Evolutionary conservation across 78 protist species (phyloP), one percentile per base, ranked within the genome.

Genomic region (Creolimax fragrantissima): DNA sequence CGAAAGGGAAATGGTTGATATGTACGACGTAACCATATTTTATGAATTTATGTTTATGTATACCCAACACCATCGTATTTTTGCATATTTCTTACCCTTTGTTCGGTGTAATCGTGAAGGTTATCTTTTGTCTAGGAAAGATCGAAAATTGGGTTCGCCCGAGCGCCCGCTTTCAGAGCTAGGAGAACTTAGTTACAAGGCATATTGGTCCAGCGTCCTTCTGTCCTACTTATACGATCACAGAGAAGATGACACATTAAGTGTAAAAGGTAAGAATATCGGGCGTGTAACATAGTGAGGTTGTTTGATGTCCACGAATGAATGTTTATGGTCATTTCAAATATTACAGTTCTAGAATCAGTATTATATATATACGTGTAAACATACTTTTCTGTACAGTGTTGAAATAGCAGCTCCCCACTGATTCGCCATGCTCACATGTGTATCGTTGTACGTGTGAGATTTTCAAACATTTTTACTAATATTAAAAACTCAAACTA

Each of bases 161-260:
- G 99, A 99, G 92, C 94, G 95, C 41, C 99, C 99, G 0, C 95
- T 99, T 17, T 97, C 99, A 2, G 99, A 99, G 67, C 94, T 99
- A 2, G 99, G 99, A 32, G 74, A 92, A 6, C 89, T 98, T 3
- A 41, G 95, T 35, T 98, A 96, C 32, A 5, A 24, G 42, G 35
- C 86, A 5, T 83, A 83, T 24, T 83, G 86, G 86, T 24, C 42
- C 86, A 83, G 42, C 6, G 86, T 83, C 17, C 5, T 83, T 5
- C 35, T 83, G 86, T 6, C 42, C 86, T 83, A 83, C 7, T 11
- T 83, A 41, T 6, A 6, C 37, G 86, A 83, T 83, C 7, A 83
- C 5, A 36, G 42, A 32, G 42, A 83, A 24, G 35, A 36, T 83
- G 5, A 11, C 86, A 11, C 86, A 83, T 83, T 83, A 32, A 35